These are phyloP conservation scores for Lachancea mirantina DNA, from an alignment of 805 yeast genomes.

Conservation along the genomic window DNA sequence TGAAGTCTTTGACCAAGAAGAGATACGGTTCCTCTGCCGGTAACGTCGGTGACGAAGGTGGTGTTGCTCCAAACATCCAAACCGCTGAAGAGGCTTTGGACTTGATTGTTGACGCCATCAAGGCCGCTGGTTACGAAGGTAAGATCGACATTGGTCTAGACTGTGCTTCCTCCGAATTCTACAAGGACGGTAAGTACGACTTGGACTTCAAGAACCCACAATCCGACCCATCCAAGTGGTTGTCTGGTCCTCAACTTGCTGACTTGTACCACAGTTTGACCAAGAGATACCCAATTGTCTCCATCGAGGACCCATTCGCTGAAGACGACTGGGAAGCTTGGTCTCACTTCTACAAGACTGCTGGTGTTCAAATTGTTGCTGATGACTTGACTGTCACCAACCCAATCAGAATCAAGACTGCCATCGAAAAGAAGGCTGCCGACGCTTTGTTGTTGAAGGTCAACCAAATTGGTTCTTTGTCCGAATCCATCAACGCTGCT, in stretches of 20 bases:
- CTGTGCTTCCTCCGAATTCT: conserved; percentile 97
- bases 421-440: conserved; percentile 94
- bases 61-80: conserved; percentile 97
- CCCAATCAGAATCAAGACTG: conserved; percentile 89
- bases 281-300: conserved; percentile 92
- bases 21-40: conserved; percentile 97
- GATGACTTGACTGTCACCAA: conserved; percentile 99
- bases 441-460: conserved; percentile 93
- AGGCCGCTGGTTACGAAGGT: conserved; percentile 92
- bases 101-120: conserved; percentile 84
- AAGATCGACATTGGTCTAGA: conserved; percentile 88
- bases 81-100: conserved; percentile 97
- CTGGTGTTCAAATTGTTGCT: conserved; percentile 85
- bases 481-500: conserved; percentile 97
- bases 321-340: conserved; percentile 99
- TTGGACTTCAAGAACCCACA: conserved; percentile 97
- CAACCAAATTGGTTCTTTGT: conserved; percentile 95
- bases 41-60: conserved; percentile 99
- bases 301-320: conserved; percentile 98
- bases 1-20: conserved; percentile 89
- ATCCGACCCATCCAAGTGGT: conserved; percentile 85
- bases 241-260: conserved; percentile 82
- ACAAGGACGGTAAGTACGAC: conserved; percentile 94
- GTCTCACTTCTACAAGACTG: conserved; percentile 74
- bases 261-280: conserved; percentile 72